Evolutionary conservation across 1,139 yeast species (phyloP), one percentile per base, ranked within the genome.

Genomic region (Scheffersomyces lignicola): DNA sequence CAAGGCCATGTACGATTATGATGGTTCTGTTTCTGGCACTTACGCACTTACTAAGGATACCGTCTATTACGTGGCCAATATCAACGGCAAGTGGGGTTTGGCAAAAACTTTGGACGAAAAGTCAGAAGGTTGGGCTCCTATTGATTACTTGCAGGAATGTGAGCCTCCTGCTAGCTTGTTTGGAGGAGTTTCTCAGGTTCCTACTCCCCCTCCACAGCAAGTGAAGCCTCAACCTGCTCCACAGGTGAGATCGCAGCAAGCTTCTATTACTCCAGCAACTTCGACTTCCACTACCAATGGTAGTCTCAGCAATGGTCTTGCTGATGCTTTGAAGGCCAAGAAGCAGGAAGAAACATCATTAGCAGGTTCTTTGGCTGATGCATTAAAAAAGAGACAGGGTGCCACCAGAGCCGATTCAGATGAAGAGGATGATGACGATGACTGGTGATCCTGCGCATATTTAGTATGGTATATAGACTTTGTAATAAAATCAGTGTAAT

Each of bases 121-220:
- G 2, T 76, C 69, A 38, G 95, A 90, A 59, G 99, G 98, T 3
- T 94, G 98, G 98, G 92, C 95, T 8, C 99, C 99, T 9, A 83
- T 94, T 21, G 86, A 94, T 14, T 94, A 90, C 56, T 78, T 92
- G 51, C 81, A 78, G 36, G 85, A 83, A 50, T 76, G 76, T 56
- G 73, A 58, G 10, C 72, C 75, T 15, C 78, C 76, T 12, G 59
- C 62, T 3, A 46, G 52, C 24, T 43, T 51, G 9, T 43, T 50
- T 21, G 57, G 55, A 1, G 45, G 42, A 4, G 34, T 43, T 7
- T 41, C 46, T 9, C 48, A 58, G 4, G 48, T 62, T 1, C 58
- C 70, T 2, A 60, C 71, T 1, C 65, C 77, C 8, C 62, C 72
- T 11, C 62, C 65, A 3, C 20, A 16, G 24, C 35, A 23, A 9